A percentile compares a stretch with the other conserved stretches of the same genome.
Conservation (phyloP, 2,329 filamentous ascomycete species). For the Penicillium sp. region DNA sequence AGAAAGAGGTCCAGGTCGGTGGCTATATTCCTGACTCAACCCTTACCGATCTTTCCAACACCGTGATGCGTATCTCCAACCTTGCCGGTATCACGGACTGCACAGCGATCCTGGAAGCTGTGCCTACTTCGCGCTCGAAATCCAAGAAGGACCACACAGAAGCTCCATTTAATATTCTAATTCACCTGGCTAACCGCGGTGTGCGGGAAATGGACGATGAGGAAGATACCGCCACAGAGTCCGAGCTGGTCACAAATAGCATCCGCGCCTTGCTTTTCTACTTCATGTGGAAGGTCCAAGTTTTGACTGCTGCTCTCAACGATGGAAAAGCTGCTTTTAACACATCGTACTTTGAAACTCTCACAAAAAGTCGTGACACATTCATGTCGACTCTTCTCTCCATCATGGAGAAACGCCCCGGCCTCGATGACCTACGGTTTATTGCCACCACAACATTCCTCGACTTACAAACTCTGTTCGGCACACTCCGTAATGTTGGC, state of each 20-base stretch:
- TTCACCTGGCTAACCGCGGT: slow-evolving; percentile 71
- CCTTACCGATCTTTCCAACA: slow-evolving; percentile 69
- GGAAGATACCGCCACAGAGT: slow-evolving; percentile 72
- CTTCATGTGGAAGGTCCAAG: slow-evolving; percentile 87
- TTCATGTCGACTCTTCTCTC: slow-evolving; percentile 51
- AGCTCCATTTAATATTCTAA: slow-evolving; percentile 63
- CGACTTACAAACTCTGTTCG: slow-evolving; percentile 78
- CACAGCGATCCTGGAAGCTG: slow-evolving; percentile 68
- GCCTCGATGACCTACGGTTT: slow-evolving; percentile 73
- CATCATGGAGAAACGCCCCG: slow-evolving; percentile 50
- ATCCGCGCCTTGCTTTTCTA: slow-evolving; percentile 80
- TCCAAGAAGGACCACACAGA: slow-evolving; percentile 38
- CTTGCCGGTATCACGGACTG: slow-evolving; percentile 77
- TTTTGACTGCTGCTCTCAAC: slow-evolving; percentile 55
- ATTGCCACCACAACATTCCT: slow-evolving; percentile 73
- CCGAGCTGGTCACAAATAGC: slow-evolving; percentile 71
- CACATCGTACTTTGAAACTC: slow-evolving; percentile 63
- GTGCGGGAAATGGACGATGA: slow-evolving; percentile 62
- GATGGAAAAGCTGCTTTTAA: slow-evolving; percentile 57
- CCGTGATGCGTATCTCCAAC: slow-evolving; percentile 75
- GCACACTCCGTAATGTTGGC: slow-evolving; percentile 61
- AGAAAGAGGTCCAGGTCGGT: slow-evolving; percentile 68
- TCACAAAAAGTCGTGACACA: slow-evolving; percentile 60
- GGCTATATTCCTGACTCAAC: slow-evolving; percentile 65
- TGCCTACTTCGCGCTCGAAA: slow-evolving; percentile 32